Evolutionary conservation across 257 asterid genomes (phyloP), one percentile per base, ranked within the genome.

Genomic region (Scutellaria barbata): DNA sequence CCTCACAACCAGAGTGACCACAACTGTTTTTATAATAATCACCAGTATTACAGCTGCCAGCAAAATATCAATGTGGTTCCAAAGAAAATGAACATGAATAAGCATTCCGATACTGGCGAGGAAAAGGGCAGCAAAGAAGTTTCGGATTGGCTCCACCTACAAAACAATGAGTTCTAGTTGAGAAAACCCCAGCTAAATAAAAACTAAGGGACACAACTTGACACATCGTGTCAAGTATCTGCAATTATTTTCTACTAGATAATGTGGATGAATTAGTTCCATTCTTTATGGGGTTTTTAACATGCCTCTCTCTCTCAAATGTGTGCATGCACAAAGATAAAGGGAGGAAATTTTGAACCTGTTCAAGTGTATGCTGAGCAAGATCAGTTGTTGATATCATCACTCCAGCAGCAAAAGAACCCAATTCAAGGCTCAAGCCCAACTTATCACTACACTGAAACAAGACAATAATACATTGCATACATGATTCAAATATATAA

Each of bases 21-120:
- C 90, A 20, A 68, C 18, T 33, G 97, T 88, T 85, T 90, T 90
- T 55, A 86, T 71, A 20, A 84, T 70, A 65, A 90, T 79, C 77
- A 90, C 95, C 84, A 84, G 75, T 72, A 88, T 81, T 35, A 90
- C 97, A 78, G 97, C 81, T 76, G 95, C 97, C 80, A 90, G 63
- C 77, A 90, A 74, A 74, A 90, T 85, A 78, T 90, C 92, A 66
- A 88, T 86, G 80, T 90, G 97, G 80, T 86, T 88, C 97, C 97
- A 90, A 17, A 90, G 85, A 84, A 90, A 90, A 39, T 88, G 95
- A 67, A 83, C 89, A 77, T 88, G 92, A 66, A 90, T 90, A 76
- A 90, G 93, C 97, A 90, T 90, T 65, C 97, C 97, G 66, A 90
- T 88, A 84, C 97, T 90, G 82, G 95, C 86, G 0, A 90, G 90